These are phyloP conservation scores for Xylariaceae sp. DNA, from an alignment of 2,329 filamentous ascomycete species.

Conservation along the genomic window DNA sequence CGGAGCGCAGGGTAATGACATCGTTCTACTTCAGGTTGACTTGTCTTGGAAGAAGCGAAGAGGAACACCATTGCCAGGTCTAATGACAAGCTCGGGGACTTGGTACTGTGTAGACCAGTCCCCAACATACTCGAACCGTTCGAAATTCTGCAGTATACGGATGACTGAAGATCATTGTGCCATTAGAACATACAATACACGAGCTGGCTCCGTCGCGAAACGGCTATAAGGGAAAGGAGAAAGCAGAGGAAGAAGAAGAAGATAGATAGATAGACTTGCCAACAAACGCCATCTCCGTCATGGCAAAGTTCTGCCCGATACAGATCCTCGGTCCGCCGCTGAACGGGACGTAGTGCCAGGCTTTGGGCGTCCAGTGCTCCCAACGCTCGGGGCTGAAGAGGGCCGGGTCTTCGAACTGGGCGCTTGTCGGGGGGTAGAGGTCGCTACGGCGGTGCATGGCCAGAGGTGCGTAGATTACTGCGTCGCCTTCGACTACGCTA, in stretches of 20 bases:
- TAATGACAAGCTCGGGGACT: constrained; percentile 53
- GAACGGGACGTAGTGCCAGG: constrained; percentile 61
- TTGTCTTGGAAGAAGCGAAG: constrained; percentile 49
- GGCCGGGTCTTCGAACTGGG: constrained; percentile 45
- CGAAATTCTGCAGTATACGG: constrained; percentile 66
- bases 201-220: no score
- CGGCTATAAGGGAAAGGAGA: no score
- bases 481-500: constrained; percentile 54
- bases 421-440: constrained; percentile 53
- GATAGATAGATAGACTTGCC: constrained; percentile 40
- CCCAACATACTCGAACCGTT: constrained; percentile 56
- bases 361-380: constrained; percentile 57
- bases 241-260: background rate
- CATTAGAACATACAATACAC: background rate
- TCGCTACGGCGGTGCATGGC: constrained; percentile 58
- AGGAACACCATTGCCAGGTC: constrained; percentile 51
- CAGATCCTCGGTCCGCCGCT: constrained; percentile 61
- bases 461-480: constrained; percentile 57
- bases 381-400: constrained; percentile 58
- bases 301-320: constrained; percentile 65
- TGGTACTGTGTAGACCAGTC: constrained; percentile 52
- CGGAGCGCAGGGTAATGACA: no score
- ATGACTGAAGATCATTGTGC: no score
- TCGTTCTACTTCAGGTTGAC: no score
- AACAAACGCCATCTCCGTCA: constrained; percentile 62